phyloP scores from a whole-genome alignment of 768 basidiomycete genomes.

The Lenzites betulinus region DNA sequence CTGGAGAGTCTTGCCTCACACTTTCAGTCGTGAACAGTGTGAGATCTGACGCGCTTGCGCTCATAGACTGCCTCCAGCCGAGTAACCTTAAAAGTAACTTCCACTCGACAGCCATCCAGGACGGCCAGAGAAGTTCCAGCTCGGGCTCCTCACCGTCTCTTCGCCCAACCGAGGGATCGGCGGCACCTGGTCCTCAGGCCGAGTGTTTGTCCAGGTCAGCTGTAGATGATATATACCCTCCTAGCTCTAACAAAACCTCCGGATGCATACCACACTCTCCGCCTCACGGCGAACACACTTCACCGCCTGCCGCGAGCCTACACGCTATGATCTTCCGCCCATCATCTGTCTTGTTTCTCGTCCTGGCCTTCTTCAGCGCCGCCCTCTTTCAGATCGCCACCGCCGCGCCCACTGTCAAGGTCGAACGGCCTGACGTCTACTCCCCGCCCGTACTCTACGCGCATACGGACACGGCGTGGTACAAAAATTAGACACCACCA shows the following conservation, averaged over 20 bases:
- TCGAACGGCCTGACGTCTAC: slow-evolving; percentile 15
- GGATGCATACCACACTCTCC: neutral
- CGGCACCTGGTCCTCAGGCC: no score
- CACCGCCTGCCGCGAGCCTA: neutral
- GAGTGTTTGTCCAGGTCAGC: no score
- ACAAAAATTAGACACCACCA: slow-evolving; percentile 13
- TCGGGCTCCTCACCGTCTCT: no score
- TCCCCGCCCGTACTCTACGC: slow-evolving; percentile 16
- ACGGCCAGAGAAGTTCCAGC: no score
- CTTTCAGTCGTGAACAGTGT: no score
- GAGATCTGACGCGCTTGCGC: no score
- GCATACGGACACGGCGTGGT: slow-evolving; percentile 18
- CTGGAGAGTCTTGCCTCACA: no score
- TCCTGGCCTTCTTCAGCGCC: neutral
- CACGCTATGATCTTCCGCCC: neutral
- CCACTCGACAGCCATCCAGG: no score
- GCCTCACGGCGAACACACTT: neutral
- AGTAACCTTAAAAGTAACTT: neutral
- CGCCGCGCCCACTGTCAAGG: slow-evolving; percentile 11
- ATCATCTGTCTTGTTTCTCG: slow-evolving; percentile 3
- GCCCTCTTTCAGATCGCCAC: neutral
- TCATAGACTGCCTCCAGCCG: no score
- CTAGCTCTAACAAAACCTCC: neutral
- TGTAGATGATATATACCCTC: no score
- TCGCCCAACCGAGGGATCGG: no score